Evolutionary conservation across 768 basidiomycete species (phyloP), one percentile per base, ranked within the genome.

Genomic region (Hypsizygus marmoreus): DNA sequence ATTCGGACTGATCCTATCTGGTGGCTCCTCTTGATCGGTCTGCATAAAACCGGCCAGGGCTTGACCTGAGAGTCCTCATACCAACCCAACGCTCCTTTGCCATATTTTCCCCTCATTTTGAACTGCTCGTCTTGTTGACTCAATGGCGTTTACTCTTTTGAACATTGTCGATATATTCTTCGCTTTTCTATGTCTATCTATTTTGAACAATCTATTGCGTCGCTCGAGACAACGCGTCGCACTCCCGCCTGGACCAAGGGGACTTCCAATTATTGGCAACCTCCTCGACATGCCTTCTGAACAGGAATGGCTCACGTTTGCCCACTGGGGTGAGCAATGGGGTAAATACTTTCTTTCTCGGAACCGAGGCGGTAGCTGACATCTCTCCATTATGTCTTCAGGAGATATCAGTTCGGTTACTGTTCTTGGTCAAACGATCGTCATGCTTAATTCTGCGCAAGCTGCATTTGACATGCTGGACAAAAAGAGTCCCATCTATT

Each of bases 401-500:
- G 83, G 83, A 28, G 78, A 80, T 45, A 81, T 86, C 17, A 74
- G 74, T 49, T 83, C 81, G 32, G 72, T 75, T 1, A 82, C 78
- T 20, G 67, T 84, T 11, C 65, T 86, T 4, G 82, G 82, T 2
- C 82, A 83, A 50, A 70, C 81, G 31, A 62, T 86, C 26, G 60
- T 85, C 29, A 63, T 86, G 34, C 51, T 86, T 22, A 83, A 81
- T 56, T 77, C 74, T 9, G 69, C 68, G 16, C 69, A 72, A 55
- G 55, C 69, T 14, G 80, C 81, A 13, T 61, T 67, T 46, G 80
- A 84, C 41, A 72, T 86, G 66, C 69, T 86, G 38, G 82, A 86
- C 60, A 83, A 82, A 65, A 82, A 82, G 55, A 81, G 80, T 49
- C 70, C 78, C 20, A 73, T 79, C 32, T 86, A 85, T 59, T 85